Base-by-base conservation (phyloP, 352 stramenopile genomes). In the Phytophthora crassamura region DNA sequence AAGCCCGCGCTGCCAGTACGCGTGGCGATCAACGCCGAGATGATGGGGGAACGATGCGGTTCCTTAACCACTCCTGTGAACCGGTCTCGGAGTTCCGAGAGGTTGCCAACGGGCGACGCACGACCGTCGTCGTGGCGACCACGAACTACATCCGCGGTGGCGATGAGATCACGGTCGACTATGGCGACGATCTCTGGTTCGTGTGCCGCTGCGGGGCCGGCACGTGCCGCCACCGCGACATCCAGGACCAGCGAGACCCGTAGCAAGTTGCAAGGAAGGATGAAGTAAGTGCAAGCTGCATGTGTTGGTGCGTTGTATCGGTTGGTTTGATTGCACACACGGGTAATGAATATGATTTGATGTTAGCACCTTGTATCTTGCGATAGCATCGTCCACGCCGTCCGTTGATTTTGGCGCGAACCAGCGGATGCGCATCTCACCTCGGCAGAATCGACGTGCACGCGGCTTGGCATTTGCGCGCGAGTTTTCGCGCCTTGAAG, bases 41-140 rank as follows among this genome's bases (percentile, higher is more conserved):
- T 22, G 3, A 3, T 42, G 39, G n/a, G 2, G 22, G 50, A 0
- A 22, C 40, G 2, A 58, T 58, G 50, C 36, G n/a, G 5, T 58
- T 49, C 11, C 22, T 47, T 1, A 48, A 48, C 18, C 50, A 58
- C 12, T 49, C 32, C 7, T 61, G 42, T 14, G 53, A 18, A 11
- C 35, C 54, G 20, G 54, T 47, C 14, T 18, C 54, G 2, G 10
- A 14, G 11, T 54, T 62, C 5, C 1, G 14, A 0, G 39, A 59
- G 28, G 51, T 59, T 2, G 28, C 28, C 16, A 59, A 59, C 15
- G 51, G 51, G 7, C 28, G 51, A 3, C 25, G 49, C 2, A 49
- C 49, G 5, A 46, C 38, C 1, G 15, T 40, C 7, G 16, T 51
- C n/a, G 40, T 45, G 2, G 30, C 30, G 16, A 49, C 51, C 0